Base-by-base conservation (phyloP, 805 yeast species). In the Saccharomyces cerevisiae region DNA sequence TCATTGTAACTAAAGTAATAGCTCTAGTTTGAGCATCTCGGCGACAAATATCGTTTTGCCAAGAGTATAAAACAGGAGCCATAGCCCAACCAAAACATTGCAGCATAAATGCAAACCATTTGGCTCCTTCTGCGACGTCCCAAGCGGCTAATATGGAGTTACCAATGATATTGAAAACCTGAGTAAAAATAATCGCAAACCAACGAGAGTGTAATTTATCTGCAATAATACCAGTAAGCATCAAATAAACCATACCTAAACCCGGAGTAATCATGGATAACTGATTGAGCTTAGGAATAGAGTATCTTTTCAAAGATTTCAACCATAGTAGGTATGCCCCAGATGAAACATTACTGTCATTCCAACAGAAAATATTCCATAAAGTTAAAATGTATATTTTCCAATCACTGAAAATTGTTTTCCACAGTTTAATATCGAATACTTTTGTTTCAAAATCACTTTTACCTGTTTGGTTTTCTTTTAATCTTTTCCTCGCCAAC, bases 271-370 rank as follows among this genome's bases (percentile, higher is more conserved):
- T 70, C 41, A 84, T 73, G 1, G 82, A 71, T 30, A 79, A 70
- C 41, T 79, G 69, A 57, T 82, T 80, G 11, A 79, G 57, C 54
- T 73, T 70, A 0, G 76, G 74, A 43, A 72, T 68, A 0, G 73
- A 57, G 60, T 73, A 81, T 52, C 71, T 70, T 32, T 73, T 66
- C 11, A 77, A 63, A 10, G 81, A 72, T 59, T 79, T 74, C 46
- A 85, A 72, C 89, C 89, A 84, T 57, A 85, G 70, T 10, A 78
- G 63, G 61, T 76, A 80, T 21, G 79, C 75, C 36, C 84, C 84
- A 13, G 80, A 74, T 3, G 77, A 67, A 13, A 77, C 78, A 61
- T 77, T 81, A 55, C 74, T 75, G 64, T 77, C 76, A 68, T 81
- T 80, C 82, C 84, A 81, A 60, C 83, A 78, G 62, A 82, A 73